Evolutionary conservation across 306 rosid species (phyloP), one percentile per base, ranked within the genome.

Genomic region (peach (Prunus persica)): DNA sequence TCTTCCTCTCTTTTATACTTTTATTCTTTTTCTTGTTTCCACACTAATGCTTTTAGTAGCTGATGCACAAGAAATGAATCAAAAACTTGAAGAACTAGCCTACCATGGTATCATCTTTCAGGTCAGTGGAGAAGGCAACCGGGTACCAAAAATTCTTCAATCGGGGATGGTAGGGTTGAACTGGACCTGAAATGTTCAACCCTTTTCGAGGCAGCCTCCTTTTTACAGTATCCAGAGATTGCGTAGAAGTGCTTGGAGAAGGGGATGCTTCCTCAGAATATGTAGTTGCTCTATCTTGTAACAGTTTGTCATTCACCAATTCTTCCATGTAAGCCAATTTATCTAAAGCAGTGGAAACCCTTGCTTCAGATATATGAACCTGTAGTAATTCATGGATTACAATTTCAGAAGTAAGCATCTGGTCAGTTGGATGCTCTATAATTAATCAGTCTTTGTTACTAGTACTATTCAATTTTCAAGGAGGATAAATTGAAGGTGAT

Each of bases 111-210:
- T 96, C 98, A 19, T 88, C 91, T 78, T 91, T 93, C 51, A 96
- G 84, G 89, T 79, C 93, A 43, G 46, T 27, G 65, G 94, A 80
- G 89, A 96, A 96, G 72, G 99, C 96, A 75, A 93, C 89, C 6
- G 99, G 99, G 78, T 91, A 96, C 99, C 99, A 96, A 84, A 93
- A 96, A 81, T 96, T 96, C 94, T 89, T 96, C 88, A 96, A 78
- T 8, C 79, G 84, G 14, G 98, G 94, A 88, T 93, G 92, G 84
- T 93, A 96, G 25, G 93, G 82, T 78, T 89, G 88, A 78, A 93
- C 93, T 0, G 98, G 99, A 71, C 99, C 99, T 11, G 99, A 96
- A 14, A 96, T 88, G 2, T 96, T 79, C 86, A 96, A 84, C 78
- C 87, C 82, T 88, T 85, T 96, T 80, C 72, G 79, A 0, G 87